Base-by-base conservation (phyloP, 129 eudicot genomes). In the Deinandra increscens region DNA sequence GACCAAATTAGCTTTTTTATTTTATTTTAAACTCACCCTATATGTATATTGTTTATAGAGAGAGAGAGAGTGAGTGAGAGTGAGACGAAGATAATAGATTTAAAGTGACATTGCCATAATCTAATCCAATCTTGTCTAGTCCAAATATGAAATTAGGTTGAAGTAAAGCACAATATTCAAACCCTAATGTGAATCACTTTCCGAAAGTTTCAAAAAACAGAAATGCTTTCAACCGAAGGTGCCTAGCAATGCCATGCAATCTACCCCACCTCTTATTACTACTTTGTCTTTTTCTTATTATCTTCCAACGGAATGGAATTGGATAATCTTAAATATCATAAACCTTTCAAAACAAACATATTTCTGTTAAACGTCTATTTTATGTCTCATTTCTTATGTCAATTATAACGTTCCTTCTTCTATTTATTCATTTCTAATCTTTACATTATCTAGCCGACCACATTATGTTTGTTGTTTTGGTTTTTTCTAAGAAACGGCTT, bases 311-410 rank as follows among this genome's bases (percentile, higher is more conserved):
- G n/a, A n/a, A n/a, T n/a, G n/a, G n/a, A n/a, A n/a, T n/a, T 23
- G 58, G 80, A 75, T 75, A 67, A 76, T 61, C 29, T 68, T 60
- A 69, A 76, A 31, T 76, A 68, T 20, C 48, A 23, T 76, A 29
- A 26, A 37, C 44, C 43, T 44, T 75, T 59, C 37, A 9, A 50
- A 60, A 58, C 64, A 59, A 60, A 68, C 75, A 76, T 45, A 60
- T n/a, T 23, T 76, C 80, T 15, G 75, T 76, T 76, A 68, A n/a
- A 59, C 36, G 80, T 76, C 80, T 34, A 58, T 58, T 36, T 42
- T 37, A 33, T 49, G 20, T 46, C 23, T 45, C 64, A 63, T 23
- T 22, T 51, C 29, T 48, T 64, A 50, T 50, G 53, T 63, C 8
- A n/a, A 26, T 58, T 42, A n/a, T n/a, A n/a, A n/a, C n/a, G n/a